Base-by-base conservation (phyloP, 495 filamentous ascomycete genomes). In the Aspergillus asperescens region DNA sequence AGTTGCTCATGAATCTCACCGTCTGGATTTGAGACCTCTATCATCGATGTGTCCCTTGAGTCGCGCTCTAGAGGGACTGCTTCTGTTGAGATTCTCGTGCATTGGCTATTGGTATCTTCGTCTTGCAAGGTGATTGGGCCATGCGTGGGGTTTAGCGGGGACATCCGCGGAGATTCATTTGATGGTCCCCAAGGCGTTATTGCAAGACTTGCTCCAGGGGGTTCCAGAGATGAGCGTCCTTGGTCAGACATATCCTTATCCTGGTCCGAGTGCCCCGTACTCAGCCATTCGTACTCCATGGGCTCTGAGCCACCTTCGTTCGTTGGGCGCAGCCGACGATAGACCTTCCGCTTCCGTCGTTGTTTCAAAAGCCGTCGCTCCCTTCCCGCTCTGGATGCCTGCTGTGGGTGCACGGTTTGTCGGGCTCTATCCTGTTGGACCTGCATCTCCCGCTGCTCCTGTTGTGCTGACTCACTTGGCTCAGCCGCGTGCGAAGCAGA, bases 41-140 rank as follows among this genome's bases (percentile, higher is more conserved):
- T 39, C 3, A 10, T 10, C 9, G 18, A 39, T 39, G 15, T 39
- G 8, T 39, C 15, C 5, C 3, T 19, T 28, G 35, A 20, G 32
- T 40, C 23, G 3, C 18, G 34, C 35, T 28, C 15, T 8, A 3
- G 48, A 8, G 23, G 23, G 16, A 40, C 23, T 50, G 48, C 48
- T 41, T 41, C 35, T 12, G 28, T 3, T 1, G 35, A 50, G 16
- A 50, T 29, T 22, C 48, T 50, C 7, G 48, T 50, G 22, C 23
- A 41, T 6, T 50, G 34, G 34, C 35, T 50, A 50, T 19, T 40
- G 15, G 20, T 41, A 41, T 50, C 35, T 39, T 27, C 22, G 7
- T 29, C 48, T 24, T 40, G 32, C 35, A 18, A 18, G 34, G 23
- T 18, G 19, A 41, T 41, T 19, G 23, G 28, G 7, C n/a, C 18